Evolutionary conservation across 148 eudicot genomes (phyloP).

Genomic region (Vaccinium myrtillus): DNA sequence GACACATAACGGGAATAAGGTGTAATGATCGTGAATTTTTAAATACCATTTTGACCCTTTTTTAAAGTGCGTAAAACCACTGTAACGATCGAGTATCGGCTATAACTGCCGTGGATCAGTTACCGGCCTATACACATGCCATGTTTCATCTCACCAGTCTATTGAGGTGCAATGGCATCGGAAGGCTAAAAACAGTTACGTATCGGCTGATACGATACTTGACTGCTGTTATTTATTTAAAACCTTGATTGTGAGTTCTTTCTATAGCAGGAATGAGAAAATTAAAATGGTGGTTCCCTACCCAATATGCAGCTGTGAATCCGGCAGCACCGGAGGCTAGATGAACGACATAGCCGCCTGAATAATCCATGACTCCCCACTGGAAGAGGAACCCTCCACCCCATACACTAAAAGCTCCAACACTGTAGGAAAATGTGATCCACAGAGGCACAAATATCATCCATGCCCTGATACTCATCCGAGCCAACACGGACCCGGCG

Average conservation of each 20-base stretch:
- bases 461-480: slow-evolving; percentile 28
- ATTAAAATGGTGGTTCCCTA: neutral
- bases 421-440: slow-evolving; percentile 22
- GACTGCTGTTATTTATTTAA: too few species aligned
- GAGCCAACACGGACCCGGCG: slow-evolving; percentile 17
- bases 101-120: too few species aligned
- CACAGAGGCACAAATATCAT: slow-evolving; percentile 26
- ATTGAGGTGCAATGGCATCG: too few species aligned
- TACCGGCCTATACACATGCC: too few species aligned
- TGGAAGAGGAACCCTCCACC: slow-evolving; percentile 26
- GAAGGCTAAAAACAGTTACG: too few species aligned
- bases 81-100: too few species aligned
- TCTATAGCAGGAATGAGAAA: neutral
- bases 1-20: too few species aligned
- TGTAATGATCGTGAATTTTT: too few species aligned
- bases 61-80: too few species aligned
- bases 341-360: slow-evolving; percentile 28
- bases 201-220: too few species aligned
- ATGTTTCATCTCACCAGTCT: too few species aligned
- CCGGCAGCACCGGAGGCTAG: slow-evolving; percentile 24
- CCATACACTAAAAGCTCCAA: slow-evolving; percentile 23
- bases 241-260: neutral
- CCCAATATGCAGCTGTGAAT: slow-evolving; percentile 27
- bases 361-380: slow-evolving; percentile 28
- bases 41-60: too few species aligned